Percentiles rank a stretch among this genome's conserved stretches.
phyloP scores from a whole-genome alignment of 768 basidiomycete genomes.

The Kwoniella europaea region DNA sequence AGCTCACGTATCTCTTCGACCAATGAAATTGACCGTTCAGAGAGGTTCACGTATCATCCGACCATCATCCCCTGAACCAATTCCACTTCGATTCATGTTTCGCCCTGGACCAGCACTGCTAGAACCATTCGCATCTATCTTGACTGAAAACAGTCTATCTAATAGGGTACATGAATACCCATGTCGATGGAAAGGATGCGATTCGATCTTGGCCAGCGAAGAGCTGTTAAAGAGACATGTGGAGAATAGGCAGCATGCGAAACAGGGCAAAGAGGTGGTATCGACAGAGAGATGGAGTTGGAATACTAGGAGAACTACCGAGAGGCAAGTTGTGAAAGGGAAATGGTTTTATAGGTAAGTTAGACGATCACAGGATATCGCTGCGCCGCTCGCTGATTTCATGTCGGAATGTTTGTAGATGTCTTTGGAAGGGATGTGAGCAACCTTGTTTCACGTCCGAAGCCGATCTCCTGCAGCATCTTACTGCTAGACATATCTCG shows the following conservation, averaged over 20 bases:
- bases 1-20: conserved; percentile 23
- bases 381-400: too few relatives aligned
- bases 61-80: conserved; percentile 30
- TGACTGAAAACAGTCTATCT: conserved; percentile 25
- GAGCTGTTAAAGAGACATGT: conserved; percentile 35
- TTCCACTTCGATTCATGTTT: conserved; percentile 36
- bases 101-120: conserved; percentile 36
- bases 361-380: not conserved
- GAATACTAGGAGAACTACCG: conserved; percentile 2
- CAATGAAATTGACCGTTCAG: conserved; percentile 24
- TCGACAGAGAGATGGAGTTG: conserved; percentile 18
- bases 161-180: conserved; percentile 13
- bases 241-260: conserved; percentile 23
- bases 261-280: conserved; percentile 24
- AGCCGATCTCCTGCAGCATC: conserved; percentile 31
- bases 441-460: conserved; percentile 35
- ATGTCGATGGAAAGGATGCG: conserved; percentile 47
- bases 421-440: conserved; percentile 37
- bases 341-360: conserved; percentile 23
- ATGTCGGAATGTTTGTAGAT: conserved; percentile 5
- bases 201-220: conserved; percentile 41
- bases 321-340: not conserved
- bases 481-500: conserved; percentile 40
- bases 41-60: conserved; percentile 21
- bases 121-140: conserved; percentile 33